phyloP scores from a whole-genome alignment of 2,329 filamentous ascomycete species.

The Falciphora oryzae region DNA sequence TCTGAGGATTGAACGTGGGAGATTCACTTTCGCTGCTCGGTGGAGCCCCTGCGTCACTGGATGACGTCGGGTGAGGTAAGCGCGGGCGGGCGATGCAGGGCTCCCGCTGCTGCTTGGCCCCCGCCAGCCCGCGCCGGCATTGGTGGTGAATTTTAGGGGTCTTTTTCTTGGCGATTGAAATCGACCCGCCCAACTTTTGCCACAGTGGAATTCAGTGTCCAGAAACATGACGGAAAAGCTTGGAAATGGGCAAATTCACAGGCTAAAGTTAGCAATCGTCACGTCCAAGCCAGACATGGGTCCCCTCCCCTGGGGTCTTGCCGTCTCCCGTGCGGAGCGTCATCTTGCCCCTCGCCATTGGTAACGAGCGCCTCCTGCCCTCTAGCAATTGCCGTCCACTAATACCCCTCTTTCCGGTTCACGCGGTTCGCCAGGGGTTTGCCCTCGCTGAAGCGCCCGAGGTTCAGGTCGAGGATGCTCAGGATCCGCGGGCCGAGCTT shows the following conservation, averaged over 20 bases:
- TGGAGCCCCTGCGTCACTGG: neutral
- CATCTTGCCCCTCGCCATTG: no score
- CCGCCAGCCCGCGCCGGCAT: no score
- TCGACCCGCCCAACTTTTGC: no score
- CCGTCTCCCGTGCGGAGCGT: no score
- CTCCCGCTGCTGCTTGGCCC: no score
- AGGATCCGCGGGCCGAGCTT: constrained; percentile 10
- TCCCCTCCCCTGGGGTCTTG: no score
- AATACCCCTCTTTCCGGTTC: constrained; percentile 18
- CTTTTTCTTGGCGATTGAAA: neutral
- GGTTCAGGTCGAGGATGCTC: constrained; percentile 13
- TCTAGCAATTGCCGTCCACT: neutral
- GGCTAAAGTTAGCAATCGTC: neutral
- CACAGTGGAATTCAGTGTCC: neutral
- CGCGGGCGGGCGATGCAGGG: no score
- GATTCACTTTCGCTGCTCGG: neutral
- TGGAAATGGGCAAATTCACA: neutral
- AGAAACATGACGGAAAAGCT: neutral
- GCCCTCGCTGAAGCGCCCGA: constrained; percentile 15
- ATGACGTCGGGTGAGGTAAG: neutral
- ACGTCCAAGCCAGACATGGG: neutral
- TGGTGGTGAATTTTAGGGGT: neutral
- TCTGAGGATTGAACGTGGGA: neutral
- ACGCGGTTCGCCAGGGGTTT: constrained; percentile 17
- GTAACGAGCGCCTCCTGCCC: no score